phyloP scores from a whole-genome alignment of 1,284 basidiomycete species.

The Caloboletus firmus region DNA sequence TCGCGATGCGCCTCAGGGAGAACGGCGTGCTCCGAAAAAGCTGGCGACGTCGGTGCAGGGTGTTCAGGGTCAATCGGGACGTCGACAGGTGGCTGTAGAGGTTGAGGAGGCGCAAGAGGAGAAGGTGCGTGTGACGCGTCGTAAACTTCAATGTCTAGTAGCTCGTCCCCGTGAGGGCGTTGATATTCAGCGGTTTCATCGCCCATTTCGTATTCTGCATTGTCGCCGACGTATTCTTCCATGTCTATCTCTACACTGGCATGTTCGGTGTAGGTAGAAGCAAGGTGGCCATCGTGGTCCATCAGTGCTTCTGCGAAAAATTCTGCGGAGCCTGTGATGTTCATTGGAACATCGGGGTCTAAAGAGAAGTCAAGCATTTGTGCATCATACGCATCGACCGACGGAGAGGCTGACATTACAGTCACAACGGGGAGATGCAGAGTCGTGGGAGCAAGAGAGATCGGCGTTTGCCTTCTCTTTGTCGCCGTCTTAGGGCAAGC shows the following conservation, averaged over 20 bases:
- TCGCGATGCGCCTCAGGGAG: conserved; percentile 7
- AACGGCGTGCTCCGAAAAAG: conserved; percentile 10
- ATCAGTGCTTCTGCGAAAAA: conserved; percentile 58
- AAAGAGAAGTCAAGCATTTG: conserved; percentile 66
- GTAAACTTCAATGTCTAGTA: conserved; percentile 61
- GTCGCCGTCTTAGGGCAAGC: conserved; percentile 32
- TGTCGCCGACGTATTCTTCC: conserved; percentile 56
- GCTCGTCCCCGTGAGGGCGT: conserved; percentile 35
- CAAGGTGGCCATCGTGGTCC: conserved; percentile 54
- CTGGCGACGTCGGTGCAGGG: not conserved
- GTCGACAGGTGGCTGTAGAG: conserved; percentile 21
- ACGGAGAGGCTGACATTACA: conserved; percentile 36
- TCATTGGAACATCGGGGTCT: conserved; percentile 67
- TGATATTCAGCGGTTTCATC: conserved; percentile 40
- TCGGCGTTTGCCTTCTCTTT: conserved; percentile 18
- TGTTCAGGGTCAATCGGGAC: conserved; percentile 20
- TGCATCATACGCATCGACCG: conserved; percentile 58
- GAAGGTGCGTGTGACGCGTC: conserved; percentile 47
- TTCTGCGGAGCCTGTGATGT: conserved; percentile 46
- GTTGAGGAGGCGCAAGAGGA: conserved; percentile 24
- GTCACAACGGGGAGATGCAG: conserved; percentile 14
- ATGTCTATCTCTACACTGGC: conserved; percentile 68
- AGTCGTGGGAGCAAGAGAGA: conserved; percentile 13
- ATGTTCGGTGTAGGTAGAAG: conserved; percentile 37
- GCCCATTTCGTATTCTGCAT: conserved; percentile 72